These are phyloP conservation scores for Scopulariopsis brevicaulis DNA, from an alignment of 2,329 filamentous ascomycete species.

Conservation along the genomic window DNA sequence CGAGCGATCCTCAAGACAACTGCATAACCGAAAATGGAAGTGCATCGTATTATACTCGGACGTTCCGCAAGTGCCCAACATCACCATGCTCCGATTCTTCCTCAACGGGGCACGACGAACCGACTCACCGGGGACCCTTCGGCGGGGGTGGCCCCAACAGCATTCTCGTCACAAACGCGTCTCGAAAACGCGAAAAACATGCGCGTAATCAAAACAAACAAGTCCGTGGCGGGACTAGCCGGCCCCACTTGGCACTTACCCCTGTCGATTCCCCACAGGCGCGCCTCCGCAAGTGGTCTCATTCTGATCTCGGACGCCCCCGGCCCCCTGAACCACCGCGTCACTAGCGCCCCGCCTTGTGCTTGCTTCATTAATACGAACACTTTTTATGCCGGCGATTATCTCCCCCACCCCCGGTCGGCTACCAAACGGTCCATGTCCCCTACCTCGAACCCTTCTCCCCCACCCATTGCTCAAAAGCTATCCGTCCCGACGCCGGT, in stretches of 20 bases:
- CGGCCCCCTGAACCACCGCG: not conserved
- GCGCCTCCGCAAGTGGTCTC: not conserved
- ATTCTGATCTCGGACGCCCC: not conserved
- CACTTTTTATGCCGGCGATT: not conserved
- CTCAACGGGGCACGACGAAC: not conserved
- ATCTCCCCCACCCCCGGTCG: not conserved
- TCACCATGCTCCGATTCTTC: not conserved
- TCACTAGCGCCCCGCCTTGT: not conserved
- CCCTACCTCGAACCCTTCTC: too few relatives aligned
- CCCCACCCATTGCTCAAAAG: too few relatives aligned
- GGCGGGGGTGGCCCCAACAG: not conserved
- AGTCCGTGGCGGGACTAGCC: not conserved
- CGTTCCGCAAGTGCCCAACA: not conserved
- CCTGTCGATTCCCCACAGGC: not conserved
- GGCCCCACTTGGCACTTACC: not conserved
- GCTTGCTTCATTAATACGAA: not conserved
- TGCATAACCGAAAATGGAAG: too few relatives aligned
- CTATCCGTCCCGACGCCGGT: too few relatives aligned
- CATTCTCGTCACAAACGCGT: not conserved
- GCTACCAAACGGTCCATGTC: too few relatives aligned
- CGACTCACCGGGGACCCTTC: too few relatives aligned
- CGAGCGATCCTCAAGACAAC: too few relatives aligned
- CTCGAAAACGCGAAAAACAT: not conserved
- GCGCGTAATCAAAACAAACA: constrained; percentile 3
- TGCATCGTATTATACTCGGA: not conserved